Evolutionary conservation across 352 stramenopile genomes (phyloP).

Genomic region (Phytophthora cryptogea): DNA sequence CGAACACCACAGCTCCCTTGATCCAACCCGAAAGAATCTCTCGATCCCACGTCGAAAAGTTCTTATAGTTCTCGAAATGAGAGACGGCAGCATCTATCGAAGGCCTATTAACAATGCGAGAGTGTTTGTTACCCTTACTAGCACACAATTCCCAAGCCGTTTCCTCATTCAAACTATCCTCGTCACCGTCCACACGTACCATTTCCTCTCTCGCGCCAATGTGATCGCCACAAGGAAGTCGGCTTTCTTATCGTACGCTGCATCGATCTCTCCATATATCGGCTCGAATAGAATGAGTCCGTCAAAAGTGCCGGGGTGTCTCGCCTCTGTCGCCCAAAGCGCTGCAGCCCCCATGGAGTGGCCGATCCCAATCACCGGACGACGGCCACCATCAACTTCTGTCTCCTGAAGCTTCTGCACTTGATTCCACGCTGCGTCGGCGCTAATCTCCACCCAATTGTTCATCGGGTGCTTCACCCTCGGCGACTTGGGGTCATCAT

Average conservation of each 20-base stretch:
- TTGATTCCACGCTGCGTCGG: slow-evolving; percentile 21
- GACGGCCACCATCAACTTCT: not conserved
- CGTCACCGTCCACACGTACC: slow-evolving; percentile 18
- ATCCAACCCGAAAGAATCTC: slow-evolving; percentile 39
- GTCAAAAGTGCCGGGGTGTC: slow-evolving; percentile 50
- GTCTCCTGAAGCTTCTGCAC: slow-evolving; percentile 12
- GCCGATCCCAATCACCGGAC: slow-evolving; percentile 39
- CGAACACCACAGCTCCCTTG: slow-evolving; percentile 46
- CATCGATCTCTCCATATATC: slow-evolving; percentile 35
- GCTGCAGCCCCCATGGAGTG: slow-evolving; percentile 51
- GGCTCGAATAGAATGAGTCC: slow-evolving; percentile 52
- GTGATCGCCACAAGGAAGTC: slow-evolving; percentile 46
- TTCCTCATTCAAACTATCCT: not conserved
- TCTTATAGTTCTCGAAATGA: slow-evolving; percentile 39
- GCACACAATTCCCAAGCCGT: too few species aligned
- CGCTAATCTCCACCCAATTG: slow-evolving; percentile 26
- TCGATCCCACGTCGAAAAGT: slow-evolving; percentile 50
- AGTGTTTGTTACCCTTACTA: not conserved
- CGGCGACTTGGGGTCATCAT: slow-evolving; percentile 14
- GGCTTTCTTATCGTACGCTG: slow-evolving; percentile 15
- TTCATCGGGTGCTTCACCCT: slow-evolving; percentile 34
- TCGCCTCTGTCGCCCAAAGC: slow-evolving; percentile 45
- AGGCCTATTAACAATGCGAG: slow-evolving; percentile 12
- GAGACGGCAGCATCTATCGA: slow-evolving; percentile 22
- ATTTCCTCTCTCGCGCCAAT: slow-evolving; percentile 41